Conservation (phyloP, 1,284 basidiomycete genomes). For the Violaceomyces palustris region DNA sequence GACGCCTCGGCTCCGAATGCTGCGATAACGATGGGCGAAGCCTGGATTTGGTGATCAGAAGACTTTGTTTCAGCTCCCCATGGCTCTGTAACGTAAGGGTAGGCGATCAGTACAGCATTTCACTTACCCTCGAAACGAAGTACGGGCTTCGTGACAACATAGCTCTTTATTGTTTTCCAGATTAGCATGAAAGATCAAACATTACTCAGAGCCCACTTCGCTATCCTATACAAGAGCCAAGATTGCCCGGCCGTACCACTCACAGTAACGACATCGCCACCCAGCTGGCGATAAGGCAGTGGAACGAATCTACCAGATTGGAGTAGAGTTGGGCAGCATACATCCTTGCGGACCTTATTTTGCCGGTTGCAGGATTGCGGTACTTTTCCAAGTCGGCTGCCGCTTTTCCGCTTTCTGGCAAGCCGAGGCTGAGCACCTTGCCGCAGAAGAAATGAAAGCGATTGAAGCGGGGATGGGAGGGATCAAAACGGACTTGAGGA, state of each 20-base stretch:
- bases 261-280: constrained; percentile 12
- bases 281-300: constrained; percentile 19
- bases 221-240: too few species aligned
- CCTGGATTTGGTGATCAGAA: too few species aligned
- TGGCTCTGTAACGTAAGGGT: too few species aligned
- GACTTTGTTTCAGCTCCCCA: too few species aligned
- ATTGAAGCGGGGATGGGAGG: constrained; percentile 7
- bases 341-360: constrained; percentile 13
- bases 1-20: constrained; percentile 45
- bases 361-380: constrained; percentile 13
- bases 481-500: constrained; percentile 1
- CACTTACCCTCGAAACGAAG: too few species aligned
- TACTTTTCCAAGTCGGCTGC: constrained; percentile 10
- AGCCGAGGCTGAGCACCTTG: constrained; percentile 12
- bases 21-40: constrained; percentile 21
- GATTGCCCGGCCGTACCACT: too few species aligned
- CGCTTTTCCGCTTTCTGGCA: constrained; percentile 9
- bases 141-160: too few species aligned
- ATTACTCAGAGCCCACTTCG: too few species aligned
- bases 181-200: too few species aligned
- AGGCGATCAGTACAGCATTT: too few species aligned
- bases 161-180: too few species aligned
- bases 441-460: constrained; percentile 22
- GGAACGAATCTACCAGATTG: constrained; percentile 17
- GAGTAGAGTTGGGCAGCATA: constrained; percentile 10